Conservation (phyloP, 768 basidiomycete species). For the Phylloporus rhodoxanthus region DNA sequence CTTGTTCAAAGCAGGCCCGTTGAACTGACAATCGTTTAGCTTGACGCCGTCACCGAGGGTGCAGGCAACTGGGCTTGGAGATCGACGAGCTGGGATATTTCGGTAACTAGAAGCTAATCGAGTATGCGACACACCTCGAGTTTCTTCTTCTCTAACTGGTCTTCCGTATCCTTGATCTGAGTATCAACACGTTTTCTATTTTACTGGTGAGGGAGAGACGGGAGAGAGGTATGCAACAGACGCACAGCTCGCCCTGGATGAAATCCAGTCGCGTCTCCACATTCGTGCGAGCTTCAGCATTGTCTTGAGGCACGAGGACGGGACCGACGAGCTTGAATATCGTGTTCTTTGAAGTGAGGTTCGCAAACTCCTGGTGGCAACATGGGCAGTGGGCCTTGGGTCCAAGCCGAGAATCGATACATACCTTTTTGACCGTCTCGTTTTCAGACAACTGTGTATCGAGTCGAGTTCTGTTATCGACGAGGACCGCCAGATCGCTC, state of each 20-base stretch:
- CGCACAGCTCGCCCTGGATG: conserved; percentile 84
- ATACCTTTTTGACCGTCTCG: conserved; percentile 84
- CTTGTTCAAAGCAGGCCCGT: neutral
- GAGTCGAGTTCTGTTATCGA: conserved; percentile 80
- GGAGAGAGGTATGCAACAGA: neutral
- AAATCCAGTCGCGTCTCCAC: conserved; percentile 88
- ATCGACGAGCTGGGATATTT: conserved; percentile 50
- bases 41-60: conserved; percentile 25
- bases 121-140: conserved; percentile 49
- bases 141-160: conserved; percentile 77
- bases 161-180: conserved; percentile 74
- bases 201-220: conserved; percentile 6
- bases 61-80: conserved; percentile 53
- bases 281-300: conserved; percentile 77
- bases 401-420: conserved; percentile 2
- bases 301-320: conserved; percentile 85
- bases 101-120: conserved; percentile 5
- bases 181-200: conserved; percentile 70
- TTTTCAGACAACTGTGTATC: conserved; percentile 90
- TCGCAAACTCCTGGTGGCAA: conserved; percentile 67
- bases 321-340: conserved; percentile 92
- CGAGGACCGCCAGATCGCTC: conserved; percentile 58
- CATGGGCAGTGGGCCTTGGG: neutral
- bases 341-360: conserved; percentile 65
- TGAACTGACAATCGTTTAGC: conserved; percentile 1